Conservation (phyloP, 148 eudicot genomes). For the Chenopodium suecicum region DNA sequence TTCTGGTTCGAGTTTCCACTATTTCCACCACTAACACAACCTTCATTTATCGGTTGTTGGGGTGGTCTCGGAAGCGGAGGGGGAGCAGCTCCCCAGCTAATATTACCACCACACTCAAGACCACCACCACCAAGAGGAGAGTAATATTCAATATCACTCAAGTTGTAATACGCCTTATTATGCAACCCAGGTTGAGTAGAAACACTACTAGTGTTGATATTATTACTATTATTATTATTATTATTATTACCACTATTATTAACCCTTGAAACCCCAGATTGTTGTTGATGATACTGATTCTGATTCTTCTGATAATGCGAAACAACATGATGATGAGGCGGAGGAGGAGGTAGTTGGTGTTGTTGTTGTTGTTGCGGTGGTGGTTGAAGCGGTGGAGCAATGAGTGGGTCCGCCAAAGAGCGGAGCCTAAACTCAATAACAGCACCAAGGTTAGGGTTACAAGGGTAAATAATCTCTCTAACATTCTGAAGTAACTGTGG, state of each 20-base stretch:
- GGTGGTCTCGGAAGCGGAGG: constrained; percentile 5
- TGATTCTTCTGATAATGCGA: neutral
- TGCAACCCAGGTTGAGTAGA: neutral
- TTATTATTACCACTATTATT: constrained; percentile 4
- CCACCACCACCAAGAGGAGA: neutral
- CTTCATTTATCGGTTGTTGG: neutral
- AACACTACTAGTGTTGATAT: neutral
- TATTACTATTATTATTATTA: constrained; percentile 3
- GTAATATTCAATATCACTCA: constrained; percentile 8
- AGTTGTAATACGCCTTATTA: neutral
- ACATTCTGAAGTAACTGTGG: constrained; percentile 87
- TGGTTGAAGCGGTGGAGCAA: neutral
- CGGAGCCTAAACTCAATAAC: constrained; percentile 76
- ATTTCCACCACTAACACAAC: neutral
- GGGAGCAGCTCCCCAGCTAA: constrained; percentile 6
- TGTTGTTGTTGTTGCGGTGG: neutral
- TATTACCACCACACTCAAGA: neutral
- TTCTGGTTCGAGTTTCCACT: neutral
- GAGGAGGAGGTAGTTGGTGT: neutral
- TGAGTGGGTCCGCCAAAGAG: constrained; percentile 42
- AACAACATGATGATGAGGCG: neutral
- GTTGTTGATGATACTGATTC: neutral
- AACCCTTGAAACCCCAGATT: neutral
- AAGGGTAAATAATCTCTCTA: constrained; percentile 89
- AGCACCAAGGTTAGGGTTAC: constrained; percentile 76